Base-by-base conservation (phyloP, 2,329 filamentous ascomycete species). In the Claviceps africana region DNA sequence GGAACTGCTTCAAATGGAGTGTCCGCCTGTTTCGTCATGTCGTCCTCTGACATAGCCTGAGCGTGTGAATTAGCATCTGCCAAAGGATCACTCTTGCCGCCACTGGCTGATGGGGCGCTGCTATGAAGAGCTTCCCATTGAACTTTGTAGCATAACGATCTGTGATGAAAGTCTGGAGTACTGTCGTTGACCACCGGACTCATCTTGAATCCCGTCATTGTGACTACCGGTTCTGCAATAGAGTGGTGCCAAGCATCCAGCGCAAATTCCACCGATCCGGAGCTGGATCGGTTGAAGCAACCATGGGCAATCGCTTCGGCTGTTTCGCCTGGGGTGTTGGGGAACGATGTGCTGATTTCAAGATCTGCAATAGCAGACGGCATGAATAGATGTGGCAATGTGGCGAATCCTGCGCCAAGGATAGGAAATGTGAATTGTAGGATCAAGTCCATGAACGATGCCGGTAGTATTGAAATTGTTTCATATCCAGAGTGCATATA, bases 401-500 rank as follows among this genome's bases (percentile, higher is more conserved):
- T 43, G 11, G 59, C 59, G 0, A 52, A 53, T 0, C 66, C 66
- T 7, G 65, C 66, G 1, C 68, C 69, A 1, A 71, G 60, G 15
- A 69, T 67, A 3, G 69, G 59, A 28, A 70, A 67, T 0, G 64
- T 60, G 4, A 69, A 60, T 52, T 75, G 72, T 11, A 73, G 61
- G 50, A 73, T 63, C 10, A 67, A 59, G 54, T 79, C 75, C 2
- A 77, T 58, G 49, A 74, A 67, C 0, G 70, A 63, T 0, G 75
- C 69, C 35, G 76, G 73, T 4, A 76, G 59, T 47, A 70, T 65
- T 22, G 71, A 69, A 0, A 64, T 54, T 2, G 68, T 65, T 56
- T 79, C 72, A 47, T 69, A 65, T 2, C 60, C 57, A 53, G 67
- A 64, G 1, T 73, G 74, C 75, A 78, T 77, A 2, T 61, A 56